A percentile compares a stretch with the other conserved stretches of the same genome.
Conservation (phyloP, 139 green algal species). For the Deuterostichococcus epilithicus region DNA sequence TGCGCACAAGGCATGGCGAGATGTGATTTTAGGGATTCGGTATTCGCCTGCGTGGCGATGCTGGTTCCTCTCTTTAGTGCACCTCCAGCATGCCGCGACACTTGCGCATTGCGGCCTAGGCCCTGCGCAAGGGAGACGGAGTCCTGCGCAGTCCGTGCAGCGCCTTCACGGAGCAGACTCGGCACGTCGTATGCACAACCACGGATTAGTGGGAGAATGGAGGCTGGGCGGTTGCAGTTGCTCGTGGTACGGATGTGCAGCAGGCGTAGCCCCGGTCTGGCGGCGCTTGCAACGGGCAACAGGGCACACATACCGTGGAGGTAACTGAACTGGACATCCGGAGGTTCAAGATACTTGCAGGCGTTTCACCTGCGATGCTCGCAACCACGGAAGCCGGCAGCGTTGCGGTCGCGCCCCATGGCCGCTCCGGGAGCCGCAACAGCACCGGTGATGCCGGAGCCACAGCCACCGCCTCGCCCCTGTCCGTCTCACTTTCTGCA, state of each 20-base stretch:
- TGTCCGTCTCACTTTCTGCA: background rate
- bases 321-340: too few relatives aligned
- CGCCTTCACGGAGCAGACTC: too few relatives aligned
- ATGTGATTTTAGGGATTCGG: background rate
- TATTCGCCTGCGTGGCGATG: too few relatives aligned
- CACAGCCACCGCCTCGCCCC: conserved; percentile 7
- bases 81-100: too few relatives aligned
- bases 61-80: too few relatives aligned
- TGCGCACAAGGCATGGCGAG: conserved; percentile 2
- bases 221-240: background rate
- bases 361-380: conserved; percentile 9
- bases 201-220: background rate
- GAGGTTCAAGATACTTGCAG: background rate
- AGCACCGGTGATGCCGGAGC: conserved; percentile 33
- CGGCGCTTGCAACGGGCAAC: too few relatives aligned
- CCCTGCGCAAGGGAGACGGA: too few relatives aligned
- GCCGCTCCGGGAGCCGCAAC: conserved; percentile 51
- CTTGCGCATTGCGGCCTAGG: too few relatives aligned
- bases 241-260: too few relatives aligned
- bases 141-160: too few relatives aligned
- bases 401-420: conserved; percentile 48
- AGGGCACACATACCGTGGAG: too few relatives aligned
- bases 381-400: conserved; percentile 35
- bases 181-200: background rate
- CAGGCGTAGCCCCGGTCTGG: too few relatives aligned